Evolutionary conservation across 2,329 filamentous ascomycete species (phyloP), one percentile per base, ranked within the genome.

Genomic region (Raffaelea albimanens): DNA sequence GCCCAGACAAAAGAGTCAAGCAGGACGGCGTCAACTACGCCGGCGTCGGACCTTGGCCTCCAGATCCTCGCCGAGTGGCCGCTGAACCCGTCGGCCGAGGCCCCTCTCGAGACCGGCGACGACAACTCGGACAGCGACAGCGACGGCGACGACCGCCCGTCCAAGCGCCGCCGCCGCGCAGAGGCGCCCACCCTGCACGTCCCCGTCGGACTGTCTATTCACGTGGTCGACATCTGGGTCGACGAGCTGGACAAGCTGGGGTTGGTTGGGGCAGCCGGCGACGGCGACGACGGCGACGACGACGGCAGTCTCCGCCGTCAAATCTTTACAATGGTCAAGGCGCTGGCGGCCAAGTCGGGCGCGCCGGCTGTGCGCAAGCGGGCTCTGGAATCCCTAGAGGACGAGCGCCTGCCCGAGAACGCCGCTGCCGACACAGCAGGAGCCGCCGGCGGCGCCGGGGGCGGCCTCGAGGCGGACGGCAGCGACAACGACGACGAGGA

Each of bases 211-310:
- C 62, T 98, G 62, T 71, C 88, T 53, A 82, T 95, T 63, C 93
- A 98, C 66, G 77, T 90, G 14, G 65, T 95, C 53, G 93, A 98
- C 68, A 76, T 97, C 46, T 97, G 86, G 80, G 76, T 95, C 9
- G 93, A 75, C 55, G 71, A 70, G 18, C 56, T 59, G 3, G 63
- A 61, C 41, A 67, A 67, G 59, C 59, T 63, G 5, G 65, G 61
- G 0, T 53, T 63, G 18, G 22, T 20, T 16, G 13, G 14, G 19
- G 23, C 13, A 11, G 4, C 11, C 21, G 36, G 8, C 13, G 13
- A 9, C 14, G 58, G 63, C 14, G 44, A 60, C 47, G 64, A 68
- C 36, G 57, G 64, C 63, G 61, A 66, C 58, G 10, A 20, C 25
- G 25, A 29, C 25, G 31, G 18, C 18, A 52, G 67, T 38, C 78